A percentile compares a stretch with the other conserved stretches of the same genome.
Evolutionary conservation across 768 basidiomycete genomes (phyloP).

Genomic region (Xerocomellus amylosporus): DNA sequence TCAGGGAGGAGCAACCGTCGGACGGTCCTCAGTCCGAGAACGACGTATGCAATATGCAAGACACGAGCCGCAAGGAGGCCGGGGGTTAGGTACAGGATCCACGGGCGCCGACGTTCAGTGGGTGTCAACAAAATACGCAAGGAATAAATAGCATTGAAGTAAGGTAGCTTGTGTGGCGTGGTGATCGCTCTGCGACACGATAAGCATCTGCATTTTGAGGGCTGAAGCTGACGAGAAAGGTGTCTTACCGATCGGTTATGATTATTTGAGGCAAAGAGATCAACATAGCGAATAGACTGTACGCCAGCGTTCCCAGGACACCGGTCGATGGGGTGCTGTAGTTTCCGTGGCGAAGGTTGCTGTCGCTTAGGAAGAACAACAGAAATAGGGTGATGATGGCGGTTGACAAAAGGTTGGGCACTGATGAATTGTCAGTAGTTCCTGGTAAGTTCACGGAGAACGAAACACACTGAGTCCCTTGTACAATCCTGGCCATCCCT

Average conservation of each 20-base stretch:
- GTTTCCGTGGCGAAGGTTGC: constrained; percentile 57
- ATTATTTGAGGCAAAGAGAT: constrained; percentile 68
- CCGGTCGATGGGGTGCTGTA: constrained; percentile 65
- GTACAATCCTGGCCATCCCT: constrained; percentile 74
- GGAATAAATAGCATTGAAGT: constrained; percentile 52
- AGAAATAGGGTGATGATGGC: constrained; percentile 56
- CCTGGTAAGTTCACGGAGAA: constrained; percentile 20
- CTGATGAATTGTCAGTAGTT: constrained; percentile 42
- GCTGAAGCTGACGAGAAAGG: neutral
- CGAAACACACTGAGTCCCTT: constrained; percentile 64
- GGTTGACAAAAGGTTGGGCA: constrained; percentile 50
- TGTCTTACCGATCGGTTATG: constrained; percentile 67
- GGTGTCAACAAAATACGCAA: constrained; percentile 75
- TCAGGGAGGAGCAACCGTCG: constrained; percentile 60
- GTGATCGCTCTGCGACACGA: constrained; percentile 62
- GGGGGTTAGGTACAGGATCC: constrained; percentile 79
- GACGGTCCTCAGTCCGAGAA: constrained; percentile 42
- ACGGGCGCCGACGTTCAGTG: constrained; percentile 74
- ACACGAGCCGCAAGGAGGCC: constrained; percentile 50
- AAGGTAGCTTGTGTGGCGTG: constrained; percentile 75
- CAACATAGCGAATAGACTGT: constrained; percentile 63
- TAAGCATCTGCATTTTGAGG: neutral
- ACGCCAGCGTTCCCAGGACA: constrained; percentile 58
- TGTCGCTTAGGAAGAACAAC: constrained; percentile 54
- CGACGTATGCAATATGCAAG: constrained; percentile 44